These are phyloP conservation scores for Lanmaoa pseudosensibilis DNA, from an alignment of 768 basidiomycete genomes.

Conservation along the genomic window DNA sequence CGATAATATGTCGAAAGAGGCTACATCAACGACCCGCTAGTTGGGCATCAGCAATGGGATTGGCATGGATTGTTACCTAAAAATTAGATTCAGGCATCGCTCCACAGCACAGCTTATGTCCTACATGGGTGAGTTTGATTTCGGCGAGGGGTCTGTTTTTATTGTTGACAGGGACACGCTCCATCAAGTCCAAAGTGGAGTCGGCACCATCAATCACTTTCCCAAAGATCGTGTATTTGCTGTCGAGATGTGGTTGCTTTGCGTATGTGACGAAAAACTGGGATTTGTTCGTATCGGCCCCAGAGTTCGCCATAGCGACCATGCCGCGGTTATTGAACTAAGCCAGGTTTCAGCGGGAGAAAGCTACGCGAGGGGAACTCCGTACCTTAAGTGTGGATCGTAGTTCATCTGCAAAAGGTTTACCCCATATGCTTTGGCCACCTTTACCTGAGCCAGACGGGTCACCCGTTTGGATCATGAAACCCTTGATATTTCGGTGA, in stretches of 20 bases:
- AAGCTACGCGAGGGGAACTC: background rate
- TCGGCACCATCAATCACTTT: constrained; percentile 99
- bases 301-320: constrained; percentile 98
- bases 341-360: background rate
- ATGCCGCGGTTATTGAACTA: constrained; percentile 95
- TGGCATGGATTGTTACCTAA: constrained; percentile 88
- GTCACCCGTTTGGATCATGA: constrained; percentile 95
- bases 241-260: constrained; percentile 92
- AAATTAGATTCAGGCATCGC: constrained; percentile 5
- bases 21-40: constrained; percentile 26
- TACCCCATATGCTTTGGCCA: constrained; percentile 96
- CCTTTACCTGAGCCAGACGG: constrained; percentile 90
- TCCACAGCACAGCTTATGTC: constrained; percentile 24
- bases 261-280: constrained; percentile 90
- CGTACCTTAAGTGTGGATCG: constrained; percentile 89
- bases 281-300: constrained; percentile 89
- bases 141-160: constrained; percentile 89
- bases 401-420: constrained; percentile 88
- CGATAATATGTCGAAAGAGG: background rate
- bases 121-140: constrained; percentile 78
- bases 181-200: constrained; percentile 91
- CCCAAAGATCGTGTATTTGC: constrained; percentile 92
- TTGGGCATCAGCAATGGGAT: constrained; percentile 85
- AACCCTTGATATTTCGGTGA: constrained; percentile 93
- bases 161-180: constrained; percentile 83